A percentile compares a stretch with the other conserved stretches of the same genome.
These are phyloP conservation scores for Cicer yamashitae DNA, from an alignment of 306 rosid genomes.

Conservation along the genomic window DNA sequence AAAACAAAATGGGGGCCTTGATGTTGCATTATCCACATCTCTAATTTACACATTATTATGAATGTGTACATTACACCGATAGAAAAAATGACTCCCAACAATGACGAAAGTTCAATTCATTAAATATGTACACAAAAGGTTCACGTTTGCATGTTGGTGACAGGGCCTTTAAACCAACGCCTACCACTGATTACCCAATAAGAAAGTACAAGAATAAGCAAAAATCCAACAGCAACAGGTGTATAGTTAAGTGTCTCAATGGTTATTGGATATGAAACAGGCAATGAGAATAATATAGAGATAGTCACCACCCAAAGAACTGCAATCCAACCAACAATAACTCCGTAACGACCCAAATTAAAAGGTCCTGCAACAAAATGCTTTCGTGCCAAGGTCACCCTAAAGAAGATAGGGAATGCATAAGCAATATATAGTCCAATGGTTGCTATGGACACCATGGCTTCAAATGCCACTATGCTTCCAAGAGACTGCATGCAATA, in stretches of 20 bases:
- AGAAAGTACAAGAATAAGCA: constrained; percentile 64
- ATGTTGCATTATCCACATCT: neutral
- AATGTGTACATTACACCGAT: neutral
- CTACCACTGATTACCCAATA: constrained; percentile 74
- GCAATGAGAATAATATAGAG: constrained; percentile 83
- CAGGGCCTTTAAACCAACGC: constrained; percentile 88
- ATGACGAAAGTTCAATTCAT: neutral
- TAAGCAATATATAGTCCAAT: constrained; percentile 92
- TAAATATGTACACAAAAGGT: constrained; percentile 12
- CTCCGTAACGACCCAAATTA: constrained; percentile 75
- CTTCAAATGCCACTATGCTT: constrained; percentile 89
- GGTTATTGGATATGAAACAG: constrained; percentile 83
- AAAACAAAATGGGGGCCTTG: neutral
- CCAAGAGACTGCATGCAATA: constrained; percentile 80
- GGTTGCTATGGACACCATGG: constrained; percentile 95
- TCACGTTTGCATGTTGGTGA: constrained; percentile 65
- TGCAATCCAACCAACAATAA: constrained; percentile 76
- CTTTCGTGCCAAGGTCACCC: constrained; percentile 84
- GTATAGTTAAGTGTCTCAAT: constrained; percentile 81
- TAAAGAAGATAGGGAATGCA: constrained; percentile 90
- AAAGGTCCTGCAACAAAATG: constrained; percentile 77
- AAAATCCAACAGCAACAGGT: constrained; percentile 88
- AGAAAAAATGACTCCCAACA: neutral
- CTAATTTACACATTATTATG: neutral
- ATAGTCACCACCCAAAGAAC: constrained; percentile 88